Base-by-base conservation (phyloP, 352 stramenopile species). In the Pythium plurisporium region DNA sequence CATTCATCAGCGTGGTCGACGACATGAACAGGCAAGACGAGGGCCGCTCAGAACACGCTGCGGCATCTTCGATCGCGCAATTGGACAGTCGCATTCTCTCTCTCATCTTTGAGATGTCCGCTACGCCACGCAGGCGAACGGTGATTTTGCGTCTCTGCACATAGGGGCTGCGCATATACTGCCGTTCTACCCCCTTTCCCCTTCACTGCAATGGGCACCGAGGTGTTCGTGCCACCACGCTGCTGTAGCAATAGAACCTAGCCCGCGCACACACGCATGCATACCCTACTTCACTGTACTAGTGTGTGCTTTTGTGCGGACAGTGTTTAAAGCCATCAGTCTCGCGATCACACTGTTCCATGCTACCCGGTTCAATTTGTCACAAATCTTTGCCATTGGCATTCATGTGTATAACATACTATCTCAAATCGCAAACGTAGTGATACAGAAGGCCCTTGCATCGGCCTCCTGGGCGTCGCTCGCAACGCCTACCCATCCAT, bases 341-440 rank as follows among this genome's bases (percentile, higher is more conserved):
- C n/a, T n/a, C n/a, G n/a, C n/a, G n/a, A n/a, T n/a, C n/a, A n/a
- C n/a, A n/a, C n/a, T n/a, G n/a, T n/a, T n/a, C n/a, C n/a, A 15
- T 37, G 5, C 31, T 37, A 37, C 31, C 3, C 4, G 4, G 31
- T 37, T n/a, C 31, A n/a, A 37, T 10, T 37, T 19, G 36, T 42
- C 17, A 29, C 40, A 43, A 20, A 43, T 43, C 10, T 17, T 31
- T 36, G 43, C 43, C 23, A 22, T 22, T 55, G 31, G 9, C 43
- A 44, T 50, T 41, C 17, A 43, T 42, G 27, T 17, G 29, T 43
- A n/a, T 59, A 51, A 51, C 29, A 51, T 15, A 62, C 54, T 47
- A 23, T n/a, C n/a, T 62, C 54, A 62, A 55, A 60, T 55, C 44
- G 40, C 34, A 55, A 55, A 62, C 54, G 49, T 20, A 56, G 23